Evolutionary conservation across 2,329 filamentous ascomycete species (phyloP).

Genomic region (Calonectria crousiana): DNA sequence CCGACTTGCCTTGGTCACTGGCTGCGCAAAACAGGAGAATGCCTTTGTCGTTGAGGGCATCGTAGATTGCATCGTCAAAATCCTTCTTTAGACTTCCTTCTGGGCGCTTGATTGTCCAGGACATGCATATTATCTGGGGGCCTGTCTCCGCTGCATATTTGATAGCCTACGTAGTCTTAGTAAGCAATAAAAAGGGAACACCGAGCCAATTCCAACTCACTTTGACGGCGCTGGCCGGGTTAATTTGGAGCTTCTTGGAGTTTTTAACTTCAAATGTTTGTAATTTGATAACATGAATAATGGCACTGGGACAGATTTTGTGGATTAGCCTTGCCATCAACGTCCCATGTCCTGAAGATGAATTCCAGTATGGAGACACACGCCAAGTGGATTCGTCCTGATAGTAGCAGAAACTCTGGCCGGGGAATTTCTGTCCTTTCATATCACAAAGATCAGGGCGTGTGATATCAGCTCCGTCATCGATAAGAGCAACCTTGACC

Average conservation of each 20-base stretch:
- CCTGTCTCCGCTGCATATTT: constrained; percentile 10
- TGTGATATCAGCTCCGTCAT: constrained; percentile 18
- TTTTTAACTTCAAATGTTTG: not conserved
- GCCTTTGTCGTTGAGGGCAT: constrained; percentile 8
- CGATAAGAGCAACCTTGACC: constrained; percentile 16
- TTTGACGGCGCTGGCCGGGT: constrained; percentile 12
- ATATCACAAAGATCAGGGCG: constrained; percentile 11
- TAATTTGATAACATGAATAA: constrained; percentile 23
- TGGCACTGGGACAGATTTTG: constrained; percentile 15
- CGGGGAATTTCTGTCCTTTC: constrained; percentile 7
- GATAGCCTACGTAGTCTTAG: not conserved
- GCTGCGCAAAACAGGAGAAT: constrained; percentile 20
- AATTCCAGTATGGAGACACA: constrained; percentile 22
- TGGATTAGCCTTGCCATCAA: constrained; percentile 20
- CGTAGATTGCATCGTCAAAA: constrained; percentile 11
- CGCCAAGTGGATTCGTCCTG: constrained; percentile 11
- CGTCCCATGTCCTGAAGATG: constrained; percentile 15
- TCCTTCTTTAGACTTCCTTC: not conserved
- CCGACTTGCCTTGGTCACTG: constrained; percentile 21
- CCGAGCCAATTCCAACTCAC: not conserved
- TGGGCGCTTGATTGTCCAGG: constrained; percentile 23
- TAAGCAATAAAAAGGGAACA: not conserved
- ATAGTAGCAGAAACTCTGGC: constrained; percentile 14
- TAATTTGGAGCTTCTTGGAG: constrained; percentile 13
- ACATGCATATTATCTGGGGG: constrained; percentile 17